phyloP scores from a whole-genome alignment of 1,284 basidiomycete species.

The Ceratobasidium sp. region DNA sequence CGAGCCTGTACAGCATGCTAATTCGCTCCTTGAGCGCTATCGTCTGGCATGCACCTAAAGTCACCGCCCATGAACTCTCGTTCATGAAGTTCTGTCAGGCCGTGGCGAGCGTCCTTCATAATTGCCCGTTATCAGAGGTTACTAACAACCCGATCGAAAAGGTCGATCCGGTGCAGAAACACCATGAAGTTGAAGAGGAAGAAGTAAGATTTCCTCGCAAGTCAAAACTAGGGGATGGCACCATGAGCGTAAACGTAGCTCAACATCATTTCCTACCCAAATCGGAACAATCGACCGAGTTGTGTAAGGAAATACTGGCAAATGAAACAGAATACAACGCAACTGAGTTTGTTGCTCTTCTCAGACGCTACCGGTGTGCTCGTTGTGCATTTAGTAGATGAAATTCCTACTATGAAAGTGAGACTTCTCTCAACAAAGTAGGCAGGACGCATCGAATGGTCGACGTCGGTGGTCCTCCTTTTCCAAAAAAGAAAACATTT shows the following conservation, averaged over 20 bases:
- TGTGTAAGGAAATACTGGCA: background rate
- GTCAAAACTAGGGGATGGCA: slow-evolving; percentile 23
- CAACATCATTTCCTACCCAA: slow-evolving; percentile 32
- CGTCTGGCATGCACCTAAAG: slow-evolving; percentile 22
- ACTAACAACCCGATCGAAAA: background rate
- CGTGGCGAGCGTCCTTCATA: background rate
- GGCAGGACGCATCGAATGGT: background rate
- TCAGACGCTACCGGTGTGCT: slow-evolving; percentile 9
- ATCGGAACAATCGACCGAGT: slow-evolving; percentile 7
- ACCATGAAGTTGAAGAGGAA: slow-evolving; percentile 13
- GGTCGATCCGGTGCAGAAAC: slow-evolving; percentile 6
- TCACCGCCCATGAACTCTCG: background rate
- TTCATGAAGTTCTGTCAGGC: slow-evolving; percentile 25
- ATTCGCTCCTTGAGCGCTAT: slow-evolving; percentile 32
- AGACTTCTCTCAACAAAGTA: background rate
- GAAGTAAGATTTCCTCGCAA: slow-evolving; percentile 14
- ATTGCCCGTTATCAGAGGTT: background rate
- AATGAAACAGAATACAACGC: slow-evolving; percentile 5
- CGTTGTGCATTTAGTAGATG: slow-evolving; percentile 5
- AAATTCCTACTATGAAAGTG: slow-evolving; percentile 27
- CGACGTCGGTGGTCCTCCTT: background rate
- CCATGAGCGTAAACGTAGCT: slow-evolving; percentile 14
- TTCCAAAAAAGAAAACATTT: slow-evolving; percentile 6
- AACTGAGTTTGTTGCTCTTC: background rate
- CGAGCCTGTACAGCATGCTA: slow-evolving; percentile 6